phyloP scores from a whole-genome alignment of 495 filamentous ascomycete species.

The Cercophora newfieldiana region DNA sequence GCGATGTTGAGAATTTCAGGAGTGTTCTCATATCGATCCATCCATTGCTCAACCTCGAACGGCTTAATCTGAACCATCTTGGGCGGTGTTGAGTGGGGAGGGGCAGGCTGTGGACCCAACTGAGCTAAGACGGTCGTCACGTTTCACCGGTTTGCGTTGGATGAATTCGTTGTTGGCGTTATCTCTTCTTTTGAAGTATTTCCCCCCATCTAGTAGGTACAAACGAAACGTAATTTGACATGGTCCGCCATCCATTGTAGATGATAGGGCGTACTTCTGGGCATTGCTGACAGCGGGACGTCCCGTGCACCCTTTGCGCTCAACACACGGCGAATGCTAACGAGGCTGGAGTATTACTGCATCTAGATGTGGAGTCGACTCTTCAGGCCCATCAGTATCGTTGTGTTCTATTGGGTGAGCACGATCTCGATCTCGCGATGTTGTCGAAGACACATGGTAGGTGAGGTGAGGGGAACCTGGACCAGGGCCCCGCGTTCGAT shows the following conservation, averaged over 20 bases:
- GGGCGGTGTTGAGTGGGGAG: not conserved
- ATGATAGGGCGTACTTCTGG: not conserved
- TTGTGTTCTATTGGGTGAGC: not conserved
- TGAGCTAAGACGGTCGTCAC: not conserved
- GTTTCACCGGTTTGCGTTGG: not conserved
- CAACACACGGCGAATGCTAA: not conserved
- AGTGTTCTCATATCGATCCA: slow-evolving; percentile 77
- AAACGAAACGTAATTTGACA: not conserved
- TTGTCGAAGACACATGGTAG: not conserved
- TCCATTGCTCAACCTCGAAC: slow-evolving; percentile 91
- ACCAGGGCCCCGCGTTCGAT: not conserved
- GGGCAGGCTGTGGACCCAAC: not conserved
- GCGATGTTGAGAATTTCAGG: slow-evolving; percentile 76
- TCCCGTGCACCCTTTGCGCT: no score
- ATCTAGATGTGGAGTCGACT: not conserved
- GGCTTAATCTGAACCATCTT: slow-evolving; percentile 68
- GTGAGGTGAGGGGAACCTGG: not conserved
- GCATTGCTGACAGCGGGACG: no score
- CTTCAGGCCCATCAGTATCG: not conserved
- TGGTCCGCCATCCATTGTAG: not conserved
- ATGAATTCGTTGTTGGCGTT: no score
- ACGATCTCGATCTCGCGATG: not conserved
- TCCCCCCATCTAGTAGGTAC: not conserved
- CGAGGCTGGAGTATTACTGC: not conserved
- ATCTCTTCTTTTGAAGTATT: not conserved